Base-by-base conservation (phyloP, 768 basidiomycete genomes). In the Paxillus ammoniavirescens region DNA sequence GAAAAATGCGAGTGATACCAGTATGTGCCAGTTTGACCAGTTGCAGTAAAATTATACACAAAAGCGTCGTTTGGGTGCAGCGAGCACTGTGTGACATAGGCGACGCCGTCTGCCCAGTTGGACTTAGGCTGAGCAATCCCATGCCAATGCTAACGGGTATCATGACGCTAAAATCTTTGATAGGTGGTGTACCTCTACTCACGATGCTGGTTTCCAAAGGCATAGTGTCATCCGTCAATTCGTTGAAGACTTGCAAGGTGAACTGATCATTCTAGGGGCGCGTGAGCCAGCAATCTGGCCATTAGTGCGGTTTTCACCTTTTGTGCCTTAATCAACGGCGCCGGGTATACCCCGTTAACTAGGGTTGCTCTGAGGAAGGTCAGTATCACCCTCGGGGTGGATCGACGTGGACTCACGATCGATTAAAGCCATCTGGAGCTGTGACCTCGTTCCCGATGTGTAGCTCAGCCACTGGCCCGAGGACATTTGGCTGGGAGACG, bases 351-450 rank as follows among this genome's bases (percentile, higher is more conserved):
- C 2, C 76, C 76, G 30, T 73, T 76, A 23, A 69, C 76, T 4
- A 82, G 66, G 5, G 76, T 73, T 2, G 79, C 67, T 21, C 77
- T 78, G 12, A 6, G 14, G 40, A 41, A 17, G 3, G 13, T 60
- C 13, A 50, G 40, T 5, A 46, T 8, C 3, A 8, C 9, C 18
- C 31, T 2, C 21, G 14, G 5, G 15, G 36, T 6, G 26, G 8
- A 42, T 17, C 0, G 17, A 37, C 9, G 23, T 12, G 17, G 13
- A 60, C 60, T 54, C 17, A 77, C 75, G 72, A 71, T 55, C 67
- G 53, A 72, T 56, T 67, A 54, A 72, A 81, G 37, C 81, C 79
- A 68, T 82, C 82, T 4, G 82, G 81, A 5, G 76, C 56, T 35
- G 80, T 72, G 31, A 56, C 30, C 9, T 58, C 54, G 56, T 80